Evolutionary conservation across 352 stramenopile species (phyloP), one percentile per base, ranked within the genome.

Genomic region (Pythium aquatile): DNA sequence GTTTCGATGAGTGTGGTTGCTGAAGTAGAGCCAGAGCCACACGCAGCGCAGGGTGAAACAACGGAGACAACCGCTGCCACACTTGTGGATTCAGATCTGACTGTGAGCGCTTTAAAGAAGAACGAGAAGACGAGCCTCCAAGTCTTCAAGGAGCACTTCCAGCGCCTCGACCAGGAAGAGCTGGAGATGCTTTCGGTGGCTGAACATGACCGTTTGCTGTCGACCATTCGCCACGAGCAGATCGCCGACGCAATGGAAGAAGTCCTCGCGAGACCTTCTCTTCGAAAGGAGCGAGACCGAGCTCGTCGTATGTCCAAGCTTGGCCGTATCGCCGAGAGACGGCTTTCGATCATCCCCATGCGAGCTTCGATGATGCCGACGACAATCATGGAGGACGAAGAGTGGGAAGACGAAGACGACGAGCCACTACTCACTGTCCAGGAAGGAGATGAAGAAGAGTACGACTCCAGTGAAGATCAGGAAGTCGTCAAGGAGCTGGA

Each of bases 171-270:
- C 61, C 44, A 49, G 2, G 54, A 68, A n/a, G 53, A 76, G 47
- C 53, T 93, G 14, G 85, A 92, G 63, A 76, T 90, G 44, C 65
- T 91, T 2, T 86, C 85, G 17, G 76, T 79, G 40, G 74, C 71
- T 0, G 80, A 90, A 56, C 79, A 89, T 58, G 74, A 89, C 32
- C 72, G 76, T 4, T 48, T 88, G 32, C 69, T 93, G 37, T 90
- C 83, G 28, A 88, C 81, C 7, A 71, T 67, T 14, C 77, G 78
- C 24, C 85, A 91, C 63, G 75, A 77, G 59, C 71, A 78, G 39
- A 90, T 93, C 53, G 81, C 85, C 28, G 78, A 92, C 44, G 85
- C 85, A 2, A 91, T 93, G 79, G 85, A 93, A 57, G 73, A 83
- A 37, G 68, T 88, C 42, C 66, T 93, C 26, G 80, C 85, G 16